Evolutionary conservation across 2,329 filamentous ascomycete genomes (phyloP), one percentile per base, ranked within the genome.

Genomic region (Xylariaceae sp.): DNA sequence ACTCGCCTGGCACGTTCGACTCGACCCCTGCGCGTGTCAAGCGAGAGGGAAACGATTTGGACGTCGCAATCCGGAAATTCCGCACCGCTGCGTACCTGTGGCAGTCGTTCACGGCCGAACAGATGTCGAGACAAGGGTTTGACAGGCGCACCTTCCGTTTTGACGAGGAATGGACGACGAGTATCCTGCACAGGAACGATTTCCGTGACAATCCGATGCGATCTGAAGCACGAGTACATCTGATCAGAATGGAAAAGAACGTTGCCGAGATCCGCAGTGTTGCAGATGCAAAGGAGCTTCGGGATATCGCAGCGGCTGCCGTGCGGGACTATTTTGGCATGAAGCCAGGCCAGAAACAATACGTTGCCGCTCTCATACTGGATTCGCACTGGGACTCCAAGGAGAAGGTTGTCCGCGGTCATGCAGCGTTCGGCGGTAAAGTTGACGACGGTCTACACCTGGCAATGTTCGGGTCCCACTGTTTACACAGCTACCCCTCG

Each of bases 61-160:
- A 89, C 9, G 79, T 78, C 6, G 92, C 92, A 0, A 74, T 94
- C 36, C 79, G 78, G 54, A 98, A 98, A 60, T 96, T 92, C 59
- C 79, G 89, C 47, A 96, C 94, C 85, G 84, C 88, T 13, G 90
- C 88, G 16, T 96, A 97, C 59, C 71, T 97, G 11, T 97, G 92
- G 89, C 92, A 98, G 60, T 88, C 89, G 6, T 97, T 94, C 56
- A 97, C 90, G 0, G 88, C 87, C 5, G 92, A 98, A 61, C 89
- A 97, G 60, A 97, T 97, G 90, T 84, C 79, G 60, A 81, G 88
- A 47, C 85, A 95, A 59, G 85, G 83, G 44, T 78, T 97, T 50
- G 88, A 89, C 8, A 77, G 90, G 42, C 80, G 90, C 41, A 82
- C 78, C 37, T 97, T 96, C 62, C 76, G 89, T 30, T 89, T 94